Evolutionary conservation across 2,329 filamentous ascomycete species (phyloP), one percentile per base, ranked within the genome.

Genomic region (Stagonosporopsis tanaceti): DNA sequence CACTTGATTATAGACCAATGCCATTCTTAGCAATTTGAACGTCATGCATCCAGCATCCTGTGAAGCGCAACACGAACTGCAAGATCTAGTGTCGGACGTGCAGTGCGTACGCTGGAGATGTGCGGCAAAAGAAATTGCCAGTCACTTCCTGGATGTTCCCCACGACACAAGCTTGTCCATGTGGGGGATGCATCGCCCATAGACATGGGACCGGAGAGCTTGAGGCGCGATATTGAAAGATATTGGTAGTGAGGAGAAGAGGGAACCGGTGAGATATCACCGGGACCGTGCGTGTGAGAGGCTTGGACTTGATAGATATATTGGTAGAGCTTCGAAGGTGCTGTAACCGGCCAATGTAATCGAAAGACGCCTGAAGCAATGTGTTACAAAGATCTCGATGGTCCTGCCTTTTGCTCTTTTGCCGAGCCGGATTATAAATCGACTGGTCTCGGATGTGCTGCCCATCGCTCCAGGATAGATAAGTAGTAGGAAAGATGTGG

Each of bases 281-380:
- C 38, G 44, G 11, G 11, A 30, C 44, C 57, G 53, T 15, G 47
- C 39, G 45, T 41, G 57, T 47, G 12, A 47, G 59, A 46, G 53
- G 59, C 60, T 62, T 57, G 53, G 53, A 63, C 64, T 66, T 50
- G 68, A 65, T 65, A 63, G 57, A 53, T 66, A 62, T 65, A 67
- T 70, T 66, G 66, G 59, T 60, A 54, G 59, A 48, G 57, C 46
- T 53, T 52, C 63, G 64, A 64, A 63, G 55, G 64, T 64, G 59
- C 54, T 60, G 57, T 63, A 47, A 56, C 53, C 62, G 66, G 63
- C 64, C 64, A 53, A 64, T 63, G 41, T 61, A 34, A 61, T 62
- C 61, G 60, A 60, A 62, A 61, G 61, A 55, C 64, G 61, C 61
- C 61, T 55, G 63, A 62, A 61, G 61, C 54, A 60, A 66, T 60